phyloP scores from a whole-genome alignment of 1,284 basidiomycete species.

The Tranzscheliella williamsii region DNA sequence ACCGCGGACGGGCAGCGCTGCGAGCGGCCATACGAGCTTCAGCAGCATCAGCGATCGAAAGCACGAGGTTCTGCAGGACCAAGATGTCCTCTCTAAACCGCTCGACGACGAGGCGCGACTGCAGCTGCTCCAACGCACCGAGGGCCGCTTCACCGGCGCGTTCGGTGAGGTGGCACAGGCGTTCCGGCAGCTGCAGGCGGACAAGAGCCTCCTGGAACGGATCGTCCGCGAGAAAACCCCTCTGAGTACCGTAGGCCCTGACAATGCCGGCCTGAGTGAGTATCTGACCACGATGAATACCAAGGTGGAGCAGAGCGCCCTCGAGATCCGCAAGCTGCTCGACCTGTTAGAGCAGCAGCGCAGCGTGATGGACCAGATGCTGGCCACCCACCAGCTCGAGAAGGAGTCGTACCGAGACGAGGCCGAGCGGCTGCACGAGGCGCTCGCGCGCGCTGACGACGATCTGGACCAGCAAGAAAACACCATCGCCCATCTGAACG shows the following conservation, averaged over 20 bases:
- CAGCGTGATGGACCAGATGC: constrained; percentile 53
- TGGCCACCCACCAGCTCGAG: constrained; percentile 49
- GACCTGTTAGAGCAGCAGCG: constrained; percentile 52
- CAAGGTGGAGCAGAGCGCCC: constrained; percentile 32
- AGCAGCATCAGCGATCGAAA: constrained; percentile 32
- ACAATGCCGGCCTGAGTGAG: constrained; percentile 29
- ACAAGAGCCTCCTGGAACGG: constrained; percentile 46
- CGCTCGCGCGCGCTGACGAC: constrained; percentile 14
- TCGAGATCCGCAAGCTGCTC: constrained; percentile 48
- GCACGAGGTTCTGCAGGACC: constrained; percentile 36
- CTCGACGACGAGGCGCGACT: constrained; percentile 13
- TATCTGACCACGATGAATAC: constrained; percentile 41
- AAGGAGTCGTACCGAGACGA: constrained; percentile 40
- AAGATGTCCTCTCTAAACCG: constrained; percentile 10
- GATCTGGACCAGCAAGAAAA: constrained; percentile 17
- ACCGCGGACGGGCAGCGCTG: constrained; percentile 8
- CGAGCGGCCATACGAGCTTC: constrained; percentile 14
- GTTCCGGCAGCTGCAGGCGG: constrained; percentile 52
- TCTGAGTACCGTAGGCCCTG: constrained; percentile 26
- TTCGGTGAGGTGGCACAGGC: constrained; percentile 44
- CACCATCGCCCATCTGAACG: constrained; percentile 15
- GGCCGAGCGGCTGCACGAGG: constrained; percentile 31
- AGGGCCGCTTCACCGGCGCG: constrained; percentile 44
- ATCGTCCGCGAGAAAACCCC: constrained; percentile 50
- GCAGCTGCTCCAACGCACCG: constrained; percentile 36